A percentile compares a stretch with the other conserved stretches of the same genome.
These are phyloP conservation scores for Lipomyces chichibuensis DNA, from an alignment of 805 yeast genomes.

Conservation along the genomic window DNA sequence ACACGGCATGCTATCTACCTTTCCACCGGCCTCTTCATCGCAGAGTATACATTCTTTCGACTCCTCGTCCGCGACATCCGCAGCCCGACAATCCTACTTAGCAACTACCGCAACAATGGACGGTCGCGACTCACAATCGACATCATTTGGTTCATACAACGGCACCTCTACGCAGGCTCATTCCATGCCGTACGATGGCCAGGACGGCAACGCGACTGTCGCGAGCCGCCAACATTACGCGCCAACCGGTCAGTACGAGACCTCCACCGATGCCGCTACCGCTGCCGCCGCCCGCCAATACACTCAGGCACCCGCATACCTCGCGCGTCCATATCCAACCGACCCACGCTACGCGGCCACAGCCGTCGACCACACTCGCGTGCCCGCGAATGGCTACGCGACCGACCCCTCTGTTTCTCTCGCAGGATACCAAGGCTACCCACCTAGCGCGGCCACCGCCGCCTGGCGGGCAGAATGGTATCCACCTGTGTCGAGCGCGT, in stretches of 20 bases:
- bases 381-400: conserved; percentile 15
- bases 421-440: conserved; percentile 14
- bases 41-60: not conserved
- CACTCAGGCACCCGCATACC: conserved; percentile 13
- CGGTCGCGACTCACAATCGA: conserved; percentile 28
- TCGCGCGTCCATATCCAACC: conserved; percentile 13
- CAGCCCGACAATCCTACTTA: not conserved
- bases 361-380: conserved; percentile 15
- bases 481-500: conserved; percentile 26
- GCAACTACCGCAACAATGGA: conserved; percentile 15
- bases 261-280: conserved; percentile 5
- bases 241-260: conserved; percentile 13
- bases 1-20: conserved; percentile 21
- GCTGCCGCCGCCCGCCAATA: conserved; percentile 21
- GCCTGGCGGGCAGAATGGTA: conserved; percentile 34
- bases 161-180: conserved; percentile 17
- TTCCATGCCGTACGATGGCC: conserved; percentile 18
- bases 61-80: not conserved
- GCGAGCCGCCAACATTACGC: conserved; percentile 21
- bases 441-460: conserved; percentile 18
- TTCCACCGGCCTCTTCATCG: conserved; percentile 3
- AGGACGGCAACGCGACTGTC: conserved; percentile 18
- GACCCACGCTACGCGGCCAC: conserved; percentile 23
- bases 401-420: conserved; percentile 15
- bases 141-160: conserved; percentile 21